Evolutionary conservation across 2,329 filamentous ascomycete species (phyloP).

Genomic region (Aureobasidium sp.): DNA sequence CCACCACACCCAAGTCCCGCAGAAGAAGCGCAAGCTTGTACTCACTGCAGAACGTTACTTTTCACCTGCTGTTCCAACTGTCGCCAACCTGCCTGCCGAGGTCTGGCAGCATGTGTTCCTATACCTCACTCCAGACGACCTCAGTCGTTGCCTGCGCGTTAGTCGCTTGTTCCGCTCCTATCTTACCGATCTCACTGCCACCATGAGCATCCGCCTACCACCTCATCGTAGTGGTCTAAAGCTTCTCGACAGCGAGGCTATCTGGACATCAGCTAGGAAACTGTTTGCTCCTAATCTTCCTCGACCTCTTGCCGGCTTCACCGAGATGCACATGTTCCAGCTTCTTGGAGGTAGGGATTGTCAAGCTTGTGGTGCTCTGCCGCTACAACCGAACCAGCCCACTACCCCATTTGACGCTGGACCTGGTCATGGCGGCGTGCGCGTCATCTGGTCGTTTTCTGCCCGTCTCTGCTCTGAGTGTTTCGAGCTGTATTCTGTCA

Average conservation of each 20-base stretch:
- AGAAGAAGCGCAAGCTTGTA: slow-evolving; percentile 3
- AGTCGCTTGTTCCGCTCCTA: slow-evolving; percentile 21
- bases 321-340: slow-evolving; percentile 70
- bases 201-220: slow-evolving; percentile 3
- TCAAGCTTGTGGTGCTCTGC: slow-evolving; percentile 53
- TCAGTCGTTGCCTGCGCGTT: slow-evolving; percentile 24
- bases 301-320: slow-evolving; percentile 53
- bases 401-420: slow-evolving; percentile 48
- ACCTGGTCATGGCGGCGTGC: slow-evolving; percentile 52
- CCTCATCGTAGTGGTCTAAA: slow-evolving; percentile 8
- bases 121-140: slow-evolving; percentile 23
- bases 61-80: neutral
- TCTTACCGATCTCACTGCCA: slow-evolving; percentile 18
- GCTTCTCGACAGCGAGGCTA: slow-evolving; percentile 50
- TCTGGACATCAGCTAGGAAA: slow-evolving; percentile 64
- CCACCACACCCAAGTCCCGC: neutral
- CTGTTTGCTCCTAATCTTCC: slow-evolving; percentile 59
- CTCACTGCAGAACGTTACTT: slow-evolving; percentile 7
- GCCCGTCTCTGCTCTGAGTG: slow-evolving; percentile 59
- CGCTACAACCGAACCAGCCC: slow-evolving; percentile 15
- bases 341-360: slow-evolving; percentile 55
- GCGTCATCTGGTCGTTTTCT: slow-evolving; percentile 63
- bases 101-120: slow-evolving; percentile 24
- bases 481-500: slow-evolving; percentile 50
- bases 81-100: slow-evolving; percentile 9